Conservation (phyloP, 495 filamentous ascomycete species). For the Hypoxylon lienhwacheense region DNA sequence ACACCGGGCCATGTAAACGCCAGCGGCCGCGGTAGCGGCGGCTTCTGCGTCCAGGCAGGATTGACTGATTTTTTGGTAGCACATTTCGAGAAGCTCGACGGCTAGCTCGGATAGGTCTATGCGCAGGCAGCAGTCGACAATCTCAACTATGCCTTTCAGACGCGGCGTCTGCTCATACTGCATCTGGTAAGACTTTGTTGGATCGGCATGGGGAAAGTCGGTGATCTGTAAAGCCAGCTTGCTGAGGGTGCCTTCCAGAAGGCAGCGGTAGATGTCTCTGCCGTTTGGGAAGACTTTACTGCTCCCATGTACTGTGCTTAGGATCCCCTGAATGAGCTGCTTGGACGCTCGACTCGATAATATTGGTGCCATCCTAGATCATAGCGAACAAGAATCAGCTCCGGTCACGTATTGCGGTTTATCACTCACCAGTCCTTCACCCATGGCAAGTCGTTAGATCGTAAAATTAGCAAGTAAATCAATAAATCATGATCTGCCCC, state of each 20-base stretch:
- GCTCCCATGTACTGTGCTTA: constrained; percentile 3
- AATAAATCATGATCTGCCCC: constrained; percentile 6
- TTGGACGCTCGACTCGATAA: not conserved
- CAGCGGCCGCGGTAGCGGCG: not conserved
- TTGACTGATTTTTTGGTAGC: constrained; percentile 5
- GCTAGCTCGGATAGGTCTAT: constrained; percentile 1
- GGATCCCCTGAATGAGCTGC: not conserved
- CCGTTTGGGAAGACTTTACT: not conserved
- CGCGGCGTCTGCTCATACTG: not conserved
- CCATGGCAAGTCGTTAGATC: not conserved
- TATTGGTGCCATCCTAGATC: constrained; percentile 1
- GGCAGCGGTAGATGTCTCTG: not conserved
- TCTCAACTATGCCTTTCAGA: not conserved
- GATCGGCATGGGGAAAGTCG: no score
- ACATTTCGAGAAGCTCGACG: constrained; percentile 1
- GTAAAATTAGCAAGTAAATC: not conserved
- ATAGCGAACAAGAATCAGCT: constrained; percentile 3
- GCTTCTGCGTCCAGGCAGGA: not conserved
- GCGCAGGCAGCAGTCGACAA: constrained; percentile 4
- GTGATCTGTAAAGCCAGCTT: constrained; percentile 6
- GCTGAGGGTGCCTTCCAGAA: constrained; percentile 1
- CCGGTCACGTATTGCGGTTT: no score
- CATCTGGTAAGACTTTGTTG: no score
- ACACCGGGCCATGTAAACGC: not conserved
- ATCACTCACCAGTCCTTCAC: constrained; percentile 12